phyloP scores from a whole-genome alignment of 2,329 filamentous ascomycete species.

The Claviceps purpurea region DNA sequence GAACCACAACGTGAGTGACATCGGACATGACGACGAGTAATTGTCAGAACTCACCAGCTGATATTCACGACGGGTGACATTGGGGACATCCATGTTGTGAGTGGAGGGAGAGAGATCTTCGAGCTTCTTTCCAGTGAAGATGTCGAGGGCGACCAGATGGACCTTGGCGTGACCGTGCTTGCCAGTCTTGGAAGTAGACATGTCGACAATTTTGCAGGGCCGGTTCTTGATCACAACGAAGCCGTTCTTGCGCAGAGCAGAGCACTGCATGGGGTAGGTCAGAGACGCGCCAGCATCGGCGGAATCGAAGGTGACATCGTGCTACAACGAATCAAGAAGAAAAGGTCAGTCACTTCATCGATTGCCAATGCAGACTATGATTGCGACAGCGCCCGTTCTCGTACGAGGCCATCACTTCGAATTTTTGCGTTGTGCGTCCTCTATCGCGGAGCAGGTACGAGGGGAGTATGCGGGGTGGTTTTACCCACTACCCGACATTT shows the following conservation, averaged over 20 bases:
- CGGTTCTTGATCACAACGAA: slow-evolving; percentile 97
- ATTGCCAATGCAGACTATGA: neutral
- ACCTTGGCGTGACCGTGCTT: slow-evolving; percentile 99
- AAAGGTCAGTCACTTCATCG: slow-evolving; percentile 7
- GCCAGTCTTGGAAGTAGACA: slow-evolving; percentile 99
- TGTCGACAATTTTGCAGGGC: slow-evolving; percentile 99
- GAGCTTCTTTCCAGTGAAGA: slow-evolving; percentile 99
- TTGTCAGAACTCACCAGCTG: slow-evolving; percentile 58
- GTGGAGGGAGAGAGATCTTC: slow-evolving; percentile 98
- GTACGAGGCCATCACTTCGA: neutral
- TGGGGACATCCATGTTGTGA: slow-evolving; percentile 95
- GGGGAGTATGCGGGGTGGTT: slow-evolving; percentile 34
- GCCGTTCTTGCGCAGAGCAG: slow-evolving; percentile 98
- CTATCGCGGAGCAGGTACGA: slow-evolving; percentile 21
- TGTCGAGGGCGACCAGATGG: slow-evolving; percentile 93
- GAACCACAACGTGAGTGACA: neutral
- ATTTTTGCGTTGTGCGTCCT: slow-evolving; percentile 7
- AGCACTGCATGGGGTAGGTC: slow-evolving; percentile 98
- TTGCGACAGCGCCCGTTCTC: neutral
- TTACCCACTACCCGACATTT: slow-evolving; percentile 14
- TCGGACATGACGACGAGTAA: neutral
- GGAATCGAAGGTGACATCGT: slow-evolving; percentile 69
- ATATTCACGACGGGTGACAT: slow-evolving; percentile 82
- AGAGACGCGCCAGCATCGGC: slow-evolving; percentile 90
- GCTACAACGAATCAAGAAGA: slow-evolving; percentile 25